Evolutionary conservation across 169 alveolate genomes (phyloP), one percentile per base, ranked within the genome.

Genomic region (Plasmodium blacklocki): DNA sequence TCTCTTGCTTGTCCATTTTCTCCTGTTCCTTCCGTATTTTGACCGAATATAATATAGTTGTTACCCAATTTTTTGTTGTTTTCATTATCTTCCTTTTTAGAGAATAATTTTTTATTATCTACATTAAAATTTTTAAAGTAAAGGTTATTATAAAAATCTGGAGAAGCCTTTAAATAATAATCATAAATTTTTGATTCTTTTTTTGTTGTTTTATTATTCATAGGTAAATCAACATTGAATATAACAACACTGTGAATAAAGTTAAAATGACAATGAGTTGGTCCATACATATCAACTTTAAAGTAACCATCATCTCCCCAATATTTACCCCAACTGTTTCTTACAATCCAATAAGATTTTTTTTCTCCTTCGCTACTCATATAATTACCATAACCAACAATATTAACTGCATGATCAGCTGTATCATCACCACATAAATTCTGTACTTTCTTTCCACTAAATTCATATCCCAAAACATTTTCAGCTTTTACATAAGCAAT

Each of bases 381-480:
- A 56, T 88, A 88, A 21, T 49, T 63, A 18, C 93, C 93, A 75
- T 63, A 88, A 11, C 93, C 93, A 19, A 88, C 66, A 23, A 75
- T 70, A 21, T 54, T 74, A 18, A 88, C 62, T 19, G 93, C 88
- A 66, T 75, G 93, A 15, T 75, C 87, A 32, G 72, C 66, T 21
- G 63, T 87, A 7, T 75, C 23, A 52, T 50, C 29, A 43, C 80
- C 88, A 59, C 93, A 88, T 7, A 75, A 54, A 3, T 54, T 74
- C 0, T 39, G 75, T 32, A 88, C 91, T 18, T 88, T 88, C 74
- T 11, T 63, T 7, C 93, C 93, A 54, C 76, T 75, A 4, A 67
- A 23, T 18, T 72, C 68, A 29, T 73, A 87, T 29, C 63, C 70
- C 59, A 88, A 47, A 2, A 63, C 87, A 52, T 56, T 52, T 64